These are phyloP conservation scores for Pleurotus platypus DNA, from an alignment of 768 basidiomycete species.

Conservation along the genomic window DNA sequence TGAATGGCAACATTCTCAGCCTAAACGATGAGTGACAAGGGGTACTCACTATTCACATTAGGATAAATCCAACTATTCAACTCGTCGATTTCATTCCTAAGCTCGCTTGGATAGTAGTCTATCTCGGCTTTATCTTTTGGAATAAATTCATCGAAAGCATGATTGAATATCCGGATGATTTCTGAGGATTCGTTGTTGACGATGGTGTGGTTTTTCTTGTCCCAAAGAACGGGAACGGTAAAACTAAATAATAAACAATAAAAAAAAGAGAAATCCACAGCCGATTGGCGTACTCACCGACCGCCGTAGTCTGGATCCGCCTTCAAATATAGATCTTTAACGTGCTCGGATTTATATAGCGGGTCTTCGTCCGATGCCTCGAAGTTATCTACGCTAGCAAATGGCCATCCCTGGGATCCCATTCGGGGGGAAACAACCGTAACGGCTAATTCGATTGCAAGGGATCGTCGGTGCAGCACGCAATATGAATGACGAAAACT, in stretches of 20 bases:
- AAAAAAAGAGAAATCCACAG: neutral
- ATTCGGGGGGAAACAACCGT: conserved; percentile 83
- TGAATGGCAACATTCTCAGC: too few relatives aligned
- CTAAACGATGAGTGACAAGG: too few relatives aligned
- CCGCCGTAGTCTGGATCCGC: conserved; percentile 71
- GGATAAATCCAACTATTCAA: conserved; percentile 87
- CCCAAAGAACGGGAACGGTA: conserved; percentile 91
- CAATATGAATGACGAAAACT: conserved; percentile 18
- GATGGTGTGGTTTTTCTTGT: conserved; percentile 80
- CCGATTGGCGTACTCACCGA: conserved; percentile 36
- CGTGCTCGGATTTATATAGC: conserved; percentile 59
- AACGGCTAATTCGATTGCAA: conserved; percentile 45
- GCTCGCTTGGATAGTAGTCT: conserved; percentile 75
- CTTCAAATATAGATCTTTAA: conserved; percentile 84
- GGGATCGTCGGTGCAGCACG: conserved; percentile 8
- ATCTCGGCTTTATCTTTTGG: conserved; percentile 59
- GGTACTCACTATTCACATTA: conserved; percentile 70
- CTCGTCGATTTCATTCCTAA: conserved; percentile 74
- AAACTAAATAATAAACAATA: conserved; percentile 40
- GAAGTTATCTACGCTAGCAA: conserved; percentile 64
- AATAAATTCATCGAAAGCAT: conserved; percentile 72
- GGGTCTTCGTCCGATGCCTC: conserved; percentile 78
- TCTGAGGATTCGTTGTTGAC: conserved; percentile 97
- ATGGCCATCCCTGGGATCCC: conserved; percentile 85
- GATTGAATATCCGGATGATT: conserved; percentile 93